phyloP scores from a whole-genome alignment of 306 rosid species.

The Adenanthera pavonina region DNA sequence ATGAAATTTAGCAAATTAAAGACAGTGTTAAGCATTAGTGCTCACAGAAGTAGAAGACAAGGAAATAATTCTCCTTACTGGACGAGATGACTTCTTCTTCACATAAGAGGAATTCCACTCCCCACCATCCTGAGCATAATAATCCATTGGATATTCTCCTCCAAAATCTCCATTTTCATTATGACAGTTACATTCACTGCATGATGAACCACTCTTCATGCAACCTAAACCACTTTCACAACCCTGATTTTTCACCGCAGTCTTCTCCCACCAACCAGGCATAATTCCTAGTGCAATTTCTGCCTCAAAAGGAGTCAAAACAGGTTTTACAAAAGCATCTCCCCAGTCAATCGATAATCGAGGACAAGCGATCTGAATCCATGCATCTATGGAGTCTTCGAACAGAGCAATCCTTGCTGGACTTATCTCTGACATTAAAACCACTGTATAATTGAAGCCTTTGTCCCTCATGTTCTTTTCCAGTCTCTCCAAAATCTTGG shows the following conservation, averaged over 20 bases:
- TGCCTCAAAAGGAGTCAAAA: constrained; percentile 86
- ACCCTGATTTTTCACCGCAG: constrained; percentile 34
- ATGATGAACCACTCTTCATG: constrained; percentile 34
- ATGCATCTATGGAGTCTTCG: constrained; percentile 87
- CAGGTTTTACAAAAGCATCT: constrained; percentile 84
- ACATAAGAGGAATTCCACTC: constrained; percentile 91
- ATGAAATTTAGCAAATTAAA: constrained; percentile 21
- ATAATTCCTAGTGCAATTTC: constrained; percentile 83
- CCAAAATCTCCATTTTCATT: constrained; percentile 49
- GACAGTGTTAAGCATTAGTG: constrained; percentile 26
- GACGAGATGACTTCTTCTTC: constrained; percentile 64
- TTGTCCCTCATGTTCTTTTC: constrained; percentile 74
- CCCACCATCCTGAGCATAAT: constrained; percentile 92
- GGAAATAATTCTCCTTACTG: constrained; percentile 42
- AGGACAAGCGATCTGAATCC: constrained; percentile 98
- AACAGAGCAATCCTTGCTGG: constrained; percentile 71
- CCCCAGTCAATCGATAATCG: constrained; percentile 96
- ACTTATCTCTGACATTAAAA: constrained; percentile 90
- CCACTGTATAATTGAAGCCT: constrained; percentile 65
- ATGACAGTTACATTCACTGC: constrained; percentile 31
- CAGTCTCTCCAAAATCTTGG: constrained; percentile 78
- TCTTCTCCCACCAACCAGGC: constrained; percentile 95
- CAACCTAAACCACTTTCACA: constrained; percentile 48
- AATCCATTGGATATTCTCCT: constrained; percentile 93
- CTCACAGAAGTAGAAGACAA: constrained; percentile 35